Base-by-base conservation (phyloP, 2,329 filamentous ascomycete genomes). In the Pseudocercospora eumusae region DNA sequence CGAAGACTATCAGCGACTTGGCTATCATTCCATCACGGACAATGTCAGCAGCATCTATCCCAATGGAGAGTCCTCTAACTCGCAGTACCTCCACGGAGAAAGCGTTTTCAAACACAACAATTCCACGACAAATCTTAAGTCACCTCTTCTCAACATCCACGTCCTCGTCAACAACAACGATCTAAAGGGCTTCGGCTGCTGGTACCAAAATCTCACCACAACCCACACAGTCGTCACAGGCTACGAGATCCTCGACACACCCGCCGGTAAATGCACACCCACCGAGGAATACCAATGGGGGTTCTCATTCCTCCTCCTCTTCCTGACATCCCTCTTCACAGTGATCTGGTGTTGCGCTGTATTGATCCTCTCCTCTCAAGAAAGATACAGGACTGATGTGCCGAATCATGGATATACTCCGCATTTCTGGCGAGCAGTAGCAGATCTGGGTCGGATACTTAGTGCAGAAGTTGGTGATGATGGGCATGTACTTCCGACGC, bases 281-380 rank as follows among this genome's bases (percentile, higher is more conserved):
- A 40, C 53, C 8, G 18, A 28, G 13, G 10, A 56, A 13, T 56
- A 56, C n/a, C 53, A 44, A 40, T 56, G 53, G 31, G 53, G 53
- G 1, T 56, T 56, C 31, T 56, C 53, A 11, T 56, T 56, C 11
- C 13, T 44, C 1, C 15, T 56, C 18, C 33, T 56, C 1, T 56
- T 56, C 33, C 18, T 56, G 33, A 42, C 36, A 21, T 56, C 31
- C n/a, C 31, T 56, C 5, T 23, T 56, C 20, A 28, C 11, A 6
- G 33, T 33, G 4, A 10, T 40, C 31, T 56, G 31, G 53, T 56
- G 44, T 20, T 56, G 21, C 21, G 15, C 31, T 6, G 31, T 27
- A 7, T 27, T 40, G 20, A 20, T 20, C 15, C 20, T 25, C 4
- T 42, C 53, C 5, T 56, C 27, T 23, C 21, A 40, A 15, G 53